Evolutionary conservation across 73 alveolate species (phyloP).

Genomic region (Paramecium primaurelia): DNA sequence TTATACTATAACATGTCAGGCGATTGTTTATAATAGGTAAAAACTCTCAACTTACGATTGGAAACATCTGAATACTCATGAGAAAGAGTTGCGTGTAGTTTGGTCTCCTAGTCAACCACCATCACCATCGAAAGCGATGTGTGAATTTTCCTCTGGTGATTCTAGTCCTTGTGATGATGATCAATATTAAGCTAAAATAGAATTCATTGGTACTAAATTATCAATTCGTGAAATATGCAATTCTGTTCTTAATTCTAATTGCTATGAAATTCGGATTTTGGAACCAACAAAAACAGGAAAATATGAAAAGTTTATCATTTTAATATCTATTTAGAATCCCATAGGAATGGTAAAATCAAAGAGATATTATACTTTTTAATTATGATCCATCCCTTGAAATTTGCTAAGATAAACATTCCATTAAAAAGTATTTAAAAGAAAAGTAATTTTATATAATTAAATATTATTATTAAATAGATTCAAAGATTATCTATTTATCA

Average conservation of each 20-base stretch:
- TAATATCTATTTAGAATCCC: not conserved
- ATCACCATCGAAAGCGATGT: slow-evolving; percentile 36
- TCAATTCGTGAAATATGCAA: not conserved
- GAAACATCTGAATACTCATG: slow-evolving; percentile 41
- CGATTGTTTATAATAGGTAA: slow-evolving; percentile 46
- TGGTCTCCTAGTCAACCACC: slow-evolving; percentile 42
- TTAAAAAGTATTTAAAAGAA: slow-evolving; percentile 16
- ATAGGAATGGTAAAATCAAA: slow-evolving; percentile 14
- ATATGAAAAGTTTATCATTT: slow-evolving; percentile 30
- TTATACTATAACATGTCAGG: slow-evolving; percentile 37
- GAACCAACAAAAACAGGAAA: slow-evolving; percentile 48
- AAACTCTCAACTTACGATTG: slow-evolving; percentile 29
- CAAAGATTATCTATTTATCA: not conserved
- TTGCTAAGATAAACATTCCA: slow-evolving; percentile 34
- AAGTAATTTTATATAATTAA: not conserved
- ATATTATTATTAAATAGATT: not conserved
- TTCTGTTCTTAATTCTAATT: not conserved
- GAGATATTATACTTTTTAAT: slow-evolving; percentile 10
- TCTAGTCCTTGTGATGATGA: slow-evolving; percentile 53
- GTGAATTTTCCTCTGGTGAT: slow-evolving; percentile 52
- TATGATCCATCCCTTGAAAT: not conserved
- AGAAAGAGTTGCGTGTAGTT: not conserved
- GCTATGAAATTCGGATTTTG: slow-evolving; percentile 21
- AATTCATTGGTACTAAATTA: slow-evolving; percentile 21
- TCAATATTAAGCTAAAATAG: not conserved